Evolutionary conservation across 371 early-diverging fungal species (phyloP).

Genomic region (Apophysomyces elegans): DNA sequence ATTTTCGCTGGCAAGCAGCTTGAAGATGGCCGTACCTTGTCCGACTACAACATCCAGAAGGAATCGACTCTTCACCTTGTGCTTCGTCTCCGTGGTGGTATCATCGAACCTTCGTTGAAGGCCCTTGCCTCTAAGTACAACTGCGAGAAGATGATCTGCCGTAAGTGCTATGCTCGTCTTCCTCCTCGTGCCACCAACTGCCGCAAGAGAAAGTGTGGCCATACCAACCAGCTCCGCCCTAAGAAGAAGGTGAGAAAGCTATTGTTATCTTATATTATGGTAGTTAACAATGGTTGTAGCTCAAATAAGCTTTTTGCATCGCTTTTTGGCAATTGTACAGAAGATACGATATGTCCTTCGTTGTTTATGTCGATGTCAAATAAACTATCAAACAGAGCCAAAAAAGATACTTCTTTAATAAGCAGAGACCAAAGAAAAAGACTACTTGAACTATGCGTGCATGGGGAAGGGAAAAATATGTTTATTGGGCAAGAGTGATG

Average conservation of each 20-base stretch:
- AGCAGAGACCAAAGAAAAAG: no score
- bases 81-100: conserved; percentile 96
- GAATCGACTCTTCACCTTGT: conserved; percentile 99
- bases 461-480: conserved; percentile 4
- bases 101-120: conserved; percentile 97
- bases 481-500: conserved; percentile 4
- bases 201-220: conserved; percentile 99
- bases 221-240: conserved; percentile 98
- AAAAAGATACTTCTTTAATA: no score
- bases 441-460: neutral
- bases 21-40: conserved; percentile 94
- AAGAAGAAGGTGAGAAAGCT: conserved; percentile 82
- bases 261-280: neutral
- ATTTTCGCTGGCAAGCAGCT: conserved; percentile 99
- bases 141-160: conserved; percentile 99
- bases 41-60: conserved; percentile 93
- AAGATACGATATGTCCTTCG: conserved; percentile 9
- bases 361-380: conserved; percentile 7
- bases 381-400: neutral
- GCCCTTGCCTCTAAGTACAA: conserved; percentile 98
- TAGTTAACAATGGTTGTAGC: conserved; percentile 17
- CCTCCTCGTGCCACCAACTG: conserved; percentile 99
- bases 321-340: neutral
- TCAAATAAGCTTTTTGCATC: conserved; percentile 38
- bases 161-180: conserved; percentile 99